These are phyloP conservation scores for Arthrobotrys sphaeroides DNA, from an alignment of 2,329 filamentous ascomycete genomes.

Conservation along the genomic window DNA sequence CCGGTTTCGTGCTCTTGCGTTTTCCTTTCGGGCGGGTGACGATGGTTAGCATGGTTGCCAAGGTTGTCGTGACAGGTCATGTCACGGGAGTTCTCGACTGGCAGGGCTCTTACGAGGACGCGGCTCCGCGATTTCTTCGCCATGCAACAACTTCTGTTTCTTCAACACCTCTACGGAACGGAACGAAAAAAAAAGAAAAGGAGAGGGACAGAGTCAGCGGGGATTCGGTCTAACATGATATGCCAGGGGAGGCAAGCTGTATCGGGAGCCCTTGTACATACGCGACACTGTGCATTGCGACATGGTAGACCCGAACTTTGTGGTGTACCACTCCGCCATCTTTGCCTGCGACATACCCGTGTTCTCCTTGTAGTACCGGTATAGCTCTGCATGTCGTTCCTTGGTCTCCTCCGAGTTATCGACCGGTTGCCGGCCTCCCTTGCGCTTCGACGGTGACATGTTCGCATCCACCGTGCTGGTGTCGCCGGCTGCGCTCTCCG, in stretches of 20 bases:
- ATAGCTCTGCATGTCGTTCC: constrained; percentile 48
- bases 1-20: constrained; percentile 44
- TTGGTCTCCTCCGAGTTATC: constrained; percentile 52
- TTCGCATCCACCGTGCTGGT: constrained; percentile 45
- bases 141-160: constrained; percentile 53
- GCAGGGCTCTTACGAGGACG: constrained; percentile 50
- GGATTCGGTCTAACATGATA: not conserved
- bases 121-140: constrained; percentile 54
- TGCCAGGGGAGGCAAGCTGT: constrained; percentile 1
- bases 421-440: constrained; percentile 42
- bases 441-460: constrained; percentile 50
- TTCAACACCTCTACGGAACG: constrained; percentile 44
- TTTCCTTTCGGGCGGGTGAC: constrained; percentile 38
- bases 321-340: constrained; percentile 54
- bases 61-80: constrained; percentile 25
- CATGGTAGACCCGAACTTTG: constrained; percentile 49
- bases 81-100: constrained; percentile 52
- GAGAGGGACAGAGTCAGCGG: constrained; percentile 11
- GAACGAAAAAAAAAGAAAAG: not conserved
- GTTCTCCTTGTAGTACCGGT: constrained; percentile 50
- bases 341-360: constrained; percentile 51
- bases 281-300: constrained; percentile 53
- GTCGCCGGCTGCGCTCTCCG: constrained; percentile 50
- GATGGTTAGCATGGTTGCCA: constrained; percentile 33
- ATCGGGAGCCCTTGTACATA: constrained; percentile 23